A percentile compares a stretch with the other conserved stretches of the same genome.
These are phyloP conservation scores for Piper longum DNA, from an alignment of 164 flowering plant species.

Conservation along the genomic window DNA sequence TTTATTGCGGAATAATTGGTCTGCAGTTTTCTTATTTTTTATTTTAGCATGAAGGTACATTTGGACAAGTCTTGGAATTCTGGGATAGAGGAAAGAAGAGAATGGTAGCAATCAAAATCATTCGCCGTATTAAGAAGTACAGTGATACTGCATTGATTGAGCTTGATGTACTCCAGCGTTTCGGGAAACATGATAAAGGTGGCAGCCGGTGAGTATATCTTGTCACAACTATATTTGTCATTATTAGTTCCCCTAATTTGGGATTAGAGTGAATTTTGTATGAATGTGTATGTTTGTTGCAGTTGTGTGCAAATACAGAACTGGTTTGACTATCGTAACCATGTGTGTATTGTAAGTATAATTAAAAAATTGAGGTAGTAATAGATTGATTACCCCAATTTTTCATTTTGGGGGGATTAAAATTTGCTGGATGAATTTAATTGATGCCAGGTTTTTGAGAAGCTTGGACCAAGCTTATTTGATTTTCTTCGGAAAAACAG, in stretches of 20 bases:
- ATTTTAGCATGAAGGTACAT: constrained; percentile 45
- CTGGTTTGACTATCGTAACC: constrained; percentile 99
- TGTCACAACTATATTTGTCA: background rate
- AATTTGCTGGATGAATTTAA: constrained; percentile 60
- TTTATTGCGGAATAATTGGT: background rate
- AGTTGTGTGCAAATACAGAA: constrained; percentile 99
- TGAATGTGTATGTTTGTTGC: constrained; percentile 89
- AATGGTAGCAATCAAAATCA: constrained; percentile 91
- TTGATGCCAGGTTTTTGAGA: constrained; percentile 99
- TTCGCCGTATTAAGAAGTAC: constrained; percentile 80
- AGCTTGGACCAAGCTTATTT: constrained; percentile 99
- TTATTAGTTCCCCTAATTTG: background rate
- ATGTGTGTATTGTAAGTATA: constrained; percentile 99
- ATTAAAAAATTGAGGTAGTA: constrained; percentile 32
- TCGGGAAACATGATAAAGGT: constrained; percentile 62
- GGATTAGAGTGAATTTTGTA: constrained; percentile 6
- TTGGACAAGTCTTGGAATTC: constrained; percentile 96
- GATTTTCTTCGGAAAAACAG: constrained; percentile 99
- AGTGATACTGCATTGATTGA: constrained; percentile 98
- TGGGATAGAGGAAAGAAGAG: constrained; percentile 85
- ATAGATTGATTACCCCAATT: constrained; percentile 40
- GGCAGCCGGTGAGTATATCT: constrained; percentile 63
- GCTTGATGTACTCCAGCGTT: constrained; percentile 79
- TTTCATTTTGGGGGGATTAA: constrained; percentile 44
- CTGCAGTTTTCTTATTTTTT: background rate